Base-by-base conservation (phyloP, 495 filamentous ascomycete species). In the Chaetomium fimeti region DNA sequence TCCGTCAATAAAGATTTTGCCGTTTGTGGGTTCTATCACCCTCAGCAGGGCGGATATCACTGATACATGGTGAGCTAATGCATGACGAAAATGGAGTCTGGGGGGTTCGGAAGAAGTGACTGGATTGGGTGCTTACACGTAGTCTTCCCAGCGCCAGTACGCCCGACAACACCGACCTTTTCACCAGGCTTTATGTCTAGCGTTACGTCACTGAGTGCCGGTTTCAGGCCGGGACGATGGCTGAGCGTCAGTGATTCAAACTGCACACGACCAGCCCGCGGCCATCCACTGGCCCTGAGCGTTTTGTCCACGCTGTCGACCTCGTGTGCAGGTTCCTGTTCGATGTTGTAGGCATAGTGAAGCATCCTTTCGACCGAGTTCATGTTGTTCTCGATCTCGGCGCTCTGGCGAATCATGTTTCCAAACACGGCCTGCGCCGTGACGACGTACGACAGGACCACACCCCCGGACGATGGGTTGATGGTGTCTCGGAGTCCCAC, bases 91-190 rank as follows among this genome's bases (percentile, higher is more conserved):
- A 72, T 4, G 82, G 66, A 15, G 78, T 69, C 16, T 78, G 54
- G 0, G 69, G 67, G 36, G 78, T 60, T 9, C 7, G 29, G 29
- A 32, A 32, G 29, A 36, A 36, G 8, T 36, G 32, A 11, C 5
- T 36, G 32, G 32, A 36, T 11, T 36, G 32, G 8, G 32, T 11
- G 8, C 32, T 36, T 11, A 36, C 32, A 11, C 12, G 68, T 72
- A 0, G 74, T 76, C 49, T 79, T 81, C 0, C 81, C 81, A 6
- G 79, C 78, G 0, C 81, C 80, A 0, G 81, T 83, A 11, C 81
- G 75, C 1, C 81, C 81, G 12, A 82, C 75, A 20, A 84, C 69
- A 15, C 75, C 81, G 0, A 82, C 65, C 1, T 77, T 68, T 64
- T 82, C 69, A 11, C 68, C 59, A 0, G 72, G 61, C 18, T 64